Conservation (phyloP, 1,284 basidiomycete species). For the Austropuccinia psidii region DNA sequence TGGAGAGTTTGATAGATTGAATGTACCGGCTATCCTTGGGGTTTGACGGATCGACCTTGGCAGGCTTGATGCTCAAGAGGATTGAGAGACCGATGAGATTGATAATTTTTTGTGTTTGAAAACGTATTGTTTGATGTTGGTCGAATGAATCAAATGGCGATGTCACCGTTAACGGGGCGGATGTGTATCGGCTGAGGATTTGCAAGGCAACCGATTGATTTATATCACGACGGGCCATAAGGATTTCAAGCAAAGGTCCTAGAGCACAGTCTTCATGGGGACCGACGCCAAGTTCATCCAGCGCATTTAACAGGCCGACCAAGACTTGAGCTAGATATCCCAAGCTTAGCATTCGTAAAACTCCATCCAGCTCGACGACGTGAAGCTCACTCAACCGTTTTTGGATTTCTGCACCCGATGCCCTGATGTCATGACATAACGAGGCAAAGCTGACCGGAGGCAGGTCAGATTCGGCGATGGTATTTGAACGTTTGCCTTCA, state of each 20-base stretch:
- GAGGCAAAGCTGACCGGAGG: background rate
- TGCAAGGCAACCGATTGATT: constrained; percentile 7
- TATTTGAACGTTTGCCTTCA: constrained; percentile 1
- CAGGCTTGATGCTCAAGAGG: constrained; percentile 17
- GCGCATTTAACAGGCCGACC: constrained; percentile 1
- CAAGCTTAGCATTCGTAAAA: constrained; percentile 19
- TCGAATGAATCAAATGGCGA: background rate
- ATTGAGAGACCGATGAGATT: constrained; percentile 19
- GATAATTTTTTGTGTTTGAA: constrained; percentile 14
- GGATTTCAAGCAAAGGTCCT: constrained; percentile 3
- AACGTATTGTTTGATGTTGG: background rate
- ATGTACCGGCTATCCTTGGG: constrained; percentile 7
- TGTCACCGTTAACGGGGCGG: background rate
- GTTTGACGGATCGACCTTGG: constrained; percentile 11
- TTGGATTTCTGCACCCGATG: constrained; percentile 26
- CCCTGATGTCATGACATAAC: constrained; percentile 2
- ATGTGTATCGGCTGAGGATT: background rate
- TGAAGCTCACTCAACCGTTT: background rate
- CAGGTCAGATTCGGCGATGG: background rate
- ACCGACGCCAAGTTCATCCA: constrained; percentile 6
- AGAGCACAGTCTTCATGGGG: constrained; percentile 18
- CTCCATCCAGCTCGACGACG: background rate
- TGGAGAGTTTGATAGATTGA: constrained; percentile 5
- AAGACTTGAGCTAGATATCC: constrained; percentile 22
- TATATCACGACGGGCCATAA: background rate